Evolutionary conservation across 768 basidiomycete species (phyloP), one percentile per base, ranked within the genome.

Genomic region (Porpolomopsis calyptriformis): DNA sequence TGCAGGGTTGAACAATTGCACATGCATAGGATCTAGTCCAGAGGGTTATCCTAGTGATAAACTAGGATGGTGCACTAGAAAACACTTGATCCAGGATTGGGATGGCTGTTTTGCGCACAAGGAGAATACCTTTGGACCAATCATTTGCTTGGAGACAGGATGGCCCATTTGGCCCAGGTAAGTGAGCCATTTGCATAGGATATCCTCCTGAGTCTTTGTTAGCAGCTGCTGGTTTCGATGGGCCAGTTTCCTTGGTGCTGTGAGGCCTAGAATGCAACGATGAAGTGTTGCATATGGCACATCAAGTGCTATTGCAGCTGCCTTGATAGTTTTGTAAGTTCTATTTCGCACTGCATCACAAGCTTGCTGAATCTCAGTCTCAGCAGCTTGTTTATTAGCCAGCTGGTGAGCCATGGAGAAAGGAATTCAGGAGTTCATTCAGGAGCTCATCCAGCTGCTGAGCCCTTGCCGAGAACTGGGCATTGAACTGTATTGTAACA

Each of bases 1-100:
- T 1, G 47, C 27, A 1, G 37, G 23, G 18, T 59, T 59, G 51
- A 67, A 63, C 1, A 52, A 52, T 23, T 57, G 55, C 2, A 57
- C 60, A 23, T 55, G 52, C 43, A 60, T 58, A 1, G 54, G 58
- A 26, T 67, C 64, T 1, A 67, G 55, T 0, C 50, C 55, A 2
- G 56, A 48, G 19, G 57, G 53, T 45, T 48, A 52, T 3, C 53
- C 54, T 22, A 57, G 49, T 14, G n/a, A 44, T n/a, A 60, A 12
- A 7, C 49, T 38, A 3, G 52, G 45, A 31, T 57, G 47, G 9
- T 46, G 50, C 6, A 19, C 18, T 8, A 56, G 37, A 37, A 54
- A 52, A 18, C 35, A 14, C 12, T 8, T n/a, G 16, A 53, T 50
- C 54, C 54, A 55, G 12, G n/a, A 34, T 42, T 48, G 47, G 1